phyloP scores from a whole-genome alignment of 1,284 basidiomycete genomes.

The Rhodotorula sp. region DNA sequence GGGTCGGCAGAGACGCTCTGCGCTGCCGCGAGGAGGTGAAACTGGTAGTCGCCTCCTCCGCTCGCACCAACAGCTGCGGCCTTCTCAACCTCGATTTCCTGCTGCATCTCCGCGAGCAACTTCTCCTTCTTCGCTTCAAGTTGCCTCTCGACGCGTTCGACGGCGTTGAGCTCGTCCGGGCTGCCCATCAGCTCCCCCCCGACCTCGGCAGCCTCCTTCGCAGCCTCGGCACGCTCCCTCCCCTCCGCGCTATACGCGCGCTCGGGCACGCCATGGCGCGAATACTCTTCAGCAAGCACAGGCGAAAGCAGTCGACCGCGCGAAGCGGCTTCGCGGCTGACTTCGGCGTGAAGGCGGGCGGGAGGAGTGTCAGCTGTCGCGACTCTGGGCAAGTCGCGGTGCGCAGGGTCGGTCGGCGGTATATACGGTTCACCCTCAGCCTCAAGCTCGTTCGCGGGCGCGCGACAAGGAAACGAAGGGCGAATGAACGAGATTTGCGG shows the following conservation, averaged over 20 bases:
- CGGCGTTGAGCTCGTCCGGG: not conserved
- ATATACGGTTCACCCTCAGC: too few species aligned
- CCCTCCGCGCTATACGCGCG: not conserved
- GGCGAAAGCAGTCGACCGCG: not conserved
- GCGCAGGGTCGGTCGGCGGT: too few species aligned
- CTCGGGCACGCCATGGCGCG: not conserved
- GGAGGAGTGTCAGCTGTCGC: too few species aligned
- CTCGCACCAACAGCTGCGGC: not conserved
- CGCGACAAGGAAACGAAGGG: too few species aligned
- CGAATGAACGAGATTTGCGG: not conserved
- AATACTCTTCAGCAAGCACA: not conserved
- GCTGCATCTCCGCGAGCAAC: not conserved
- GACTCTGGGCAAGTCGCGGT: too few species aligned
- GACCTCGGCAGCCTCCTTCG: not conserved
- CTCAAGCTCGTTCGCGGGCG: too few species aligned
- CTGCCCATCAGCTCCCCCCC: not conserved
- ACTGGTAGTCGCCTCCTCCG: not conserved
- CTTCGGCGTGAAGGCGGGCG: not conserved
- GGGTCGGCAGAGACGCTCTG: too few species aligned
- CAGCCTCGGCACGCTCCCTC: not conserved
- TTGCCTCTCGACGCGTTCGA: not conserved
- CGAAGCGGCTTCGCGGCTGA: not conserved
- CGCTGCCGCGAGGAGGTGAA: too few species aligned
- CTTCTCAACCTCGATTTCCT: not conserved
- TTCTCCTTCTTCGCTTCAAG: not conserved